Evolutionary conservation across 2,329 filamentous ascomycete genomes (phyloP), one percentile per base, ranked within the genome.

Genomic region (Alternaria sp.): DNA sequence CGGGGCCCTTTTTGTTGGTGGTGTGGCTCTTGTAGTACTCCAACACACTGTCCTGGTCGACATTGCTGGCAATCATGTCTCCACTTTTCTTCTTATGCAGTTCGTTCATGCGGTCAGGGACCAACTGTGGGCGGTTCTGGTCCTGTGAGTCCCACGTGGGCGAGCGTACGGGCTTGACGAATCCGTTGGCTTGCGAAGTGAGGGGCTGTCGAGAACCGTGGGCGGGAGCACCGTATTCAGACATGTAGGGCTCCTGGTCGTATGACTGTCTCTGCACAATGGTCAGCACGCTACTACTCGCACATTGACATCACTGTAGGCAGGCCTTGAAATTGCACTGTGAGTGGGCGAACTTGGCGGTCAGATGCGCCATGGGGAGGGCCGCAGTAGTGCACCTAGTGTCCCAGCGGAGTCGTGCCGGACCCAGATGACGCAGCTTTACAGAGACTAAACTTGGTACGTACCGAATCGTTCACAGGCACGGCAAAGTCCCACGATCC

Each of bases 11-110:
- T 58, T 61, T 70, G 55, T 65, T 69, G 47, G 61, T 69, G 47
- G 63, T 55, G 12, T 68, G 68, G 20, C 60, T 67, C 58, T 77
- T 80, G 70, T 84, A 83, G 54, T 84, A 76, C 47, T 86, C 84
- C 43, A 82, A 62, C 14, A 84, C 68, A 71, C 82, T 83, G 59
- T 87, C 85, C n/a, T 81, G 77, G 12, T 83, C 82, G 65, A 79
- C 82, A 41, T 74, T 77, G 50, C 73, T 76, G 4, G 81, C 79
- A 55, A 81, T 81, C 53, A 82, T 73, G 59, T 82, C 82, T 50
- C 81, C 81, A 53, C 81, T 79, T 41, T 67, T 59, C 58, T 83
- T 82, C 58, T 80, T 78, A 60, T 71, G 76, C 47, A 82, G 72
- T 28, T 78, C 77, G 56, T 76, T 68, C 28, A 78, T 70, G 56